Evolutionary conservation across 1,139 yeast genomes (phyloP).

Genomic region (Saccharomycopsis crataegensis): DNA sequence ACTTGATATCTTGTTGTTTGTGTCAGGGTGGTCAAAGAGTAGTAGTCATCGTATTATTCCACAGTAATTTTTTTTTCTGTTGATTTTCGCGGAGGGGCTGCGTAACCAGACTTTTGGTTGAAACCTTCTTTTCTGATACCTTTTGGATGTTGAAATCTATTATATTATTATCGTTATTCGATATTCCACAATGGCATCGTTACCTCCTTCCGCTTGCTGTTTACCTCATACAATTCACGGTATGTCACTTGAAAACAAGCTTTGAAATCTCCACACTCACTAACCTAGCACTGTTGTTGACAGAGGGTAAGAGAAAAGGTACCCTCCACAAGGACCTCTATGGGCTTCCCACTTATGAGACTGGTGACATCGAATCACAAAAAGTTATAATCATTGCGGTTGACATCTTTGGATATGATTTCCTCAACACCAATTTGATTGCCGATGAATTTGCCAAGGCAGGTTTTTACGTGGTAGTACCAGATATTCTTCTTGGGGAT

Average conservation of each 20-base stretch:
- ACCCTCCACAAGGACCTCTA: constrained; percentile 4
- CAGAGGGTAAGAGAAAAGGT: constrained; percentile 12
- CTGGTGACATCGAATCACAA: constrained; percentile 40
- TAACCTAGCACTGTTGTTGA: constrained; percentile 13
- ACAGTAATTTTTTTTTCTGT: no score
- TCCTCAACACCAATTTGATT: constrained; percentile 43
- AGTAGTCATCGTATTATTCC: no score
- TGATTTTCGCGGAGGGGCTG: no score
- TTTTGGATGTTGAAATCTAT: no score
- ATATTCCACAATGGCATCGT: no score
- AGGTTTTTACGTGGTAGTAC: constrained; percentile 62
- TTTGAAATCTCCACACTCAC: background rate
- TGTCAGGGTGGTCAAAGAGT: no score
- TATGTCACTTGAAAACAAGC: background rate
- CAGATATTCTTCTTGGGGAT: constrained; percentile 56
- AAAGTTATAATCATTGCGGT: constrained; percentile 54
- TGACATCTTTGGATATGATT: constrained; percentile 59
- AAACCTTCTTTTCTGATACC: no score
- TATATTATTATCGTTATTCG: no score
- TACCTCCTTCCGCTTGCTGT: constrained; percentile 3
- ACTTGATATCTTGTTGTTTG: no score
- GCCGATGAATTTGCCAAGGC: constrained; percentile 67
- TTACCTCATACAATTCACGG: background rate
- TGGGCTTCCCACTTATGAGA: constrained; percentile 37
- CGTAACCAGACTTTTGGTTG: no score